These are phyloP conservation scores for Zizania latifolia DNA, from an alignment of 176 grass and related monocot species.

Conservation along the genomic window DNA sequence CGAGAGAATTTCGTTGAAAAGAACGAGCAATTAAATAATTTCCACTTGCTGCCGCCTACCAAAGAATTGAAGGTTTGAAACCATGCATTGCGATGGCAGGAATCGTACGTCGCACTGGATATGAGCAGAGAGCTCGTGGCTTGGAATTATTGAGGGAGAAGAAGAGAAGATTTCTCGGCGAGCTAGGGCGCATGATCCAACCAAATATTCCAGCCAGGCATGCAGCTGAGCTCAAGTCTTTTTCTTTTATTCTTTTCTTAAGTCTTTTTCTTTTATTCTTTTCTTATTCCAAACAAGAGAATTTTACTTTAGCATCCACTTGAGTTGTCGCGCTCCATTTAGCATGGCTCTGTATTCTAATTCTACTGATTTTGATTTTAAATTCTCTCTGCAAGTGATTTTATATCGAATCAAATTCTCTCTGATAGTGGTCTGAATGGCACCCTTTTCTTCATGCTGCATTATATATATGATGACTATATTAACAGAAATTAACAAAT, in stretches of 20 bases:
- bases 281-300: neutral
- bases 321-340: conserved; percentile 8
- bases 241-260: neutral
- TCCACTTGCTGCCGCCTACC: neutral
- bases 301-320: neutral
- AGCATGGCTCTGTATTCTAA: too few relatives aligned
- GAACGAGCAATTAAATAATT: neutral
- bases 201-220: conserved; percentile 38
- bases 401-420: too few relatives aligned
- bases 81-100: neutral
- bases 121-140: conserved; percentile 9
- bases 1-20: neutral
- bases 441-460: too few relatives aligned
- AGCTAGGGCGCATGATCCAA: conserved; percentile 15
- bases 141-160: conserved; percentile 22
- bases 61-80: neutral
- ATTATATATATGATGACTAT: too few relatives aligned
- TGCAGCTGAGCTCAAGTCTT: conserved; percentile 2
- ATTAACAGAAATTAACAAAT: too few relatives aligned
- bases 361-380: too few relatives aligned
- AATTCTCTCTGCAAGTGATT: too few relatives aligned
- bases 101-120: conserved; percentile 6
- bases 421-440: too few relatives aligned
- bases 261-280: neutral
- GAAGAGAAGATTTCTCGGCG: neutral